These are phyloP conservation scores for Tausonia pullulans DNA, from an alignment of 1,284 basidiomycete species.

Conservation along the genomic window DNA sequence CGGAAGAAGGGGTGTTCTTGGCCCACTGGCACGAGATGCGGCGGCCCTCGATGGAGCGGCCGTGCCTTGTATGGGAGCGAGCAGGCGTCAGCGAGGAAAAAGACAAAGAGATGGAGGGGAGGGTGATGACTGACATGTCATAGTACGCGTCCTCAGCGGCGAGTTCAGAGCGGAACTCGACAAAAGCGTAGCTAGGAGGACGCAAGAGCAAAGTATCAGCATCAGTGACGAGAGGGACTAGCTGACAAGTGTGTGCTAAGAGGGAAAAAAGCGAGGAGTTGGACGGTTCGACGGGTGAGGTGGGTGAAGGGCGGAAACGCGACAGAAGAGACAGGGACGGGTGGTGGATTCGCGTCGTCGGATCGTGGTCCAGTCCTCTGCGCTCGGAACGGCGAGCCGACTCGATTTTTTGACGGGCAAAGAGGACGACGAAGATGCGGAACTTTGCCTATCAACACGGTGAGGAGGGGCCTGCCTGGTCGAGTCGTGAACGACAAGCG, in stretches of 20 bases:
- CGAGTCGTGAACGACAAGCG: too few relatives aligned
- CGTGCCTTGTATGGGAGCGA: not conserved
- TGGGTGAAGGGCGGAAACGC: not conserved
- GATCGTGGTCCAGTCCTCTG: too few relatives aligned
- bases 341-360: too few relatives aligned
- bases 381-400: too few relatives aligned
- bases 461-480: too few relatives aligned
- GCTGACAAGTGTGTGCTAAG: not conserved
- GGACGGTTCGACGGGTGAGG: not conserved
- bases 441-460: too few relatives aligned
- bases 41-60: slow-evolving; percentile 3
- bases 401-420: too few relatives aligned
- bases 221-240: not conserved
- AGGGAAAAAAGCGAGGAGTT: not conserved
- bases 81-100: too few relatives aligned
- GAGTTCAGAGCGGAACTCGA: slow-evolving; percentile 9
- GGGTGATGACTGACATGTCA: not conserved
- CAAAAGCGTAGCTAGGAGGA: slow-evolving; percentile 7
- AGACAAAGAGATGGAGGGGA: too few relatives aligned
- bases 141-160: slow-evolving; percentile 13
- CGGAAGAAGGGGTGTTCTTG: slow-evolving; percentile 1
- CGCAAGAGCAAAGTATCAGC: not conserved
- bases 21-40: slow-evolving; percentile 11
- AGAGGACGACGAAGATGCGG: too few relatives aligned
- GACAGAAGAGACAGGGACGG: not conserved